Percentiles rank a stretch among this genome's conserved stretches.
Conservation (phyloP, 345 rosid genomes). For the Linum trigynum region DNA sequence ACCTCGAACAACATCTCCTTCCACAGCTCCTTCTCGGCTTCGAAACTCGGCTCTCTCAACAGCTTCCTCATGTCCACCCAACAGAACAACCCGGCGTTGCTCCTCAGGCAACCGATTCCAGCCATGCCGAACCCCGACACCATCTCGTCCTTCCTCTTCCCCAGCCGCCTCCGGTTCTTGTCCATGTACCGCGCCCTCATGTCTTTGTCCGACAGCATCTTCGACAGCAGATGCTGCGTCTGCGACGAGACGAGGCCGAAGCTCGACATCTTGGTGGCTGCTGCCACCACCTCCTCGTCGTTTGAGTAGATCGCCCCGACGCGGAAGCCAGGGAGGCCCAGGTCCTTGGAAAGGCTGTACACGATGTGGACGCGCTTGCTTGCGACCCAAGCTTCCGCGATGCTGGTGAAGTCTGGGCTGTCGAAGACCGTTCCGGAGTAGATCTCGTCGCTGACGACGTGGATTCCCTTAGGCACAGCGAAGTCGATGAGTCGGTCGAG, state of each 20-base stretch:
- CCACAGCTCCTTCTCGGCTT: slow-evolving; percentile 23
- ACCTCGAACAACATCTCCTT: slow-evolving; percentile 12
- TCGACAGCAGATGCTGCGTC: slow-evolving; percentile 17
- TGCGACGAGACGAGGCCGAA: slow-evolving; percentile 26
- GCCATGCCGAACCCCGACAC: slow-evolving; percentile 13
- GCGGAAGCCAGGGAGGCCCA: slow-evolving; percentile 24
- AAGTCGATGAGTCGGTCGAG: slow-evolving; percentile 17
- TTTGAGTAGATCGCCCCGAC: slow-evolving; percentile 24
- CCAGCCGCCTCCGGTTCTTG: slow-evolving; percentile 14
- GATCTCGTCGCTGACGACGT: slow-evolving; percentile 24
- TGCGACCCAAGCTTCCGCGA: slow-evolving; percentile 13
- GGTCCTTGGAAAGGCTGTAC: slow-evolving; percentile 24
- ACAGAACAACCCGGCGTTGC: slow-evolving; percentile 26
- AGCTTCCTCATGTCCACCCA: slow-evolving; percentile 26
- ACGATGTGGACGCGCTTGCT: slow-evolving; percentile 18
- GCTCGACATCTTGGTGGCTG: slow-evolving; percentile 29
- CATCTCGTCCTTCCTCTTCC: slow-evolving; percentile 16
- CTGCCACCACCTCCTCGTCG: slow-evolving; percentile 16
- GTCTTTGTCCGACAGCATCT: slow-evolving; percentile 13
- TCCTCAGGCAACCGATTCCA: slow-evolving; percentile 16
- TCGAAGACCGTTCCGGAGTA: slow-evolving; percentile 22
- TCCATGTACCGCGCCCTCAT: slow-evolving; percentile 11
- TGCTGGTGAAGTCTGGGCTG: slow-evolving; percentile 16
- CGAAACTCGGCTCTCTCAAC: slow-evolving; percentile 5
- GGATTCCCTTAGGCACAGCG: slow-evolving; percentile 14